phyloP scores from a whole-genome alignment of 306 rosid genomes.

The Astragalus glycyphyllos region DNA sequence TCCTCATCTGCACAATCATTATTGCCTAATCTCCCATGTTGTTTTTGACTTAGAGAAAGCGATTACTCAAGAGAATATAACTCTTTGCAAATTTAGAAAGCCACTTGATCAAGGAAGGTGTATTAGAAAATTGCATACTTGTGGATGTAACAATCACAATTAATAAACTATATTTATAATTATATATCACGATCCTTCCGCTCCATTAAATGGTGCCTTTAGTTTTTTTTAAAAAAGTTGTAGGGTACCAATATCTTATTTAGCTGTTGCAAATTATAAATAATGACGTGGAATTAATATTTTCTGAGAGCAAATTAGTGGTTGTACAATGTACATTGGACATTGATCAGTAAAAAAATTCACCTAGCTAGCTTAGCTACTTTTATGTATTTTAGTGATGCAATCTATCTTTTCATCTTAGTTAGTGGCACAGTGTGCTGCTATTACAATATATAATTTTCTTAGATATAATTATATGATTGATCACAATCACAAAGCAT shows the following conservation, averaged over 20 bases:
- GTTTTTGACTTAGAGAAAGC: slow-evolving; percentile 48
- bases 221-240: neutral
- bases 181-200: slow-evolving; percentile 40
- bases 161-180: neutral
- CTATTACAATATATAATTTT: slow-evolving; percentile 30
- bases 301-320: slow-evolving; percentile 49
- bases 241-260: too few species aligned
- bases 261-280: slow-evolving; percentile 29
- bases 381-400: slow-evolving; percentile 56
- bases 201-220: slow-evolving; percentile 43
- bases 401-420: slow-evolving; percentile 50
- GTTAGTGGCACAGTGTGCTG: slow-evolving; percentile 44
- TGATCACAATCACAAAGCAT: slow-evolving; percentile 38
- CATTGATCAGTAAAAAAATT: slow-evolving; percentile 43
- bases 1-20: slow-evolving; percentile 43
- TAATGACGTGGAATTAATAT: slow-evolving; percentile 36
- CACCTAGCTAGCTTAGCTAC: neutral
- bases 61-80: slow-evolving; percentile 33
- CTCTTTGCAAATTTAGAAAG: slow-evolving; percentile 51
- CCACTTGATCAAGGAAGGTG: slow-evolving; percentile 39
- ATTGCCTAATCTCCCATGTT: slow-evolving; percentile 24
- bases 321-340: slow-evolving; percentile 75
- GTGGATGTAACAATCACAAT: slow-evolving; percentile 35
- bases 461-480: neutral
- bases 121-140: slow-evolving; percentile 42